phyloP scores from a whole-genome alignment of 2,329 filamentous ascomycete genomes.

The Orbilia ellipsospora region DNA sequence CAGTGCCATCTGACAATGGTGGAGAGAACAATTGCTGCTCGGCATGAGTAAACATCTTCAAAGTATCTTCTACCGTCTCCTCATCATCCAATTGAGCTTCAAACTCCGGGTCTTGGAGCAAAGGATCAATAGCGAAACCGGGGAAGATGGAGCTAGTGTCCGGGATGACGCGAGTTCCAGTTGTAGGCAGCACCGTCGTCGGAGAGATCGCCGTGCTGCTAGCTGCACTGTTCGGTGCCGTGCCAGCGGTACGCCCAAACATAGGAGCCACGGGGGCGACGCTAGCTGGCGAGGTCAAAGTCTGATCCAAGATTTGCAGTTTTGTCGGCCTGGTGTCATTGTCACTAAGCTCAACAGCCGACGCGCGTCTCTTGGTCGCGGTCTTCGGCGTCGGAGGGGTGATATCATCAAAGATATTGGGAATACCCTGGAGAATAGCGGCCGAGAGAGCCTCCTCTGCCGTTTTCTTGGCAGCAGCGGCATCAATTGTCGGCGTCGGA shows the following conservation, averaged over 20 bases:
- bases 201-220: constrained; percentile 45
- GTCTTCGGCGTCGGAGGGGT: constrained; percentile 19
- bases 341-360: constrained; percentile 9
- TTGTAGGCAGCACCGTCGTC: constrained; percentile 11
- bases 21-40: constrained; percentile 52
- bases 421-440: constrained; percentile 39
- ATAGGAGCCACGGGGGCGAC: constrained; percentile 47
- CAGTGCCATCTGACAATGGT: constrained; percentile 38
- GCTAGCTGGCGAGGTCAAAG: constrained; percentile 44
- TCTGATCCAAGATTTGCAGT: constrained; percentile 48
- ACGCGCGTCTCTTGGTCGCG: constrained; percentile 25
- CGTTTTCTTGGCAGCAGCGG: constrained; percentile 47
- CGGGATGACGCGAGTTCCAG: constrained; percentile 11
- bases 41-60: constrained; percentile 49
- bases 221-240: constrained; percentile 15
- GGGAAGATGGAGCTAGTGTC: constrained; percentile 38
- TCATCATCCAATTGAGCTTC: constrained; percentile 49
- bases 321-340: constrained; percentile 30
- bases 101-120: constrained; percentile 42
- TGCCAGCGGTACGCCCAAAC: constrained; percentile 28
- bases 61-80: constrained; percentile 47
- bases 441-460: constrained; percentile 33
- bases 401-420: constrained; percentile 38
- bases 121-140: constrained; percentile 46
- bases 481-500: constrained; percentile 38